Base-by-base conservation (phyloP, 2,329 filamentous ascomycete genomes). In the Kalaharituber pfeilii region DNA sequence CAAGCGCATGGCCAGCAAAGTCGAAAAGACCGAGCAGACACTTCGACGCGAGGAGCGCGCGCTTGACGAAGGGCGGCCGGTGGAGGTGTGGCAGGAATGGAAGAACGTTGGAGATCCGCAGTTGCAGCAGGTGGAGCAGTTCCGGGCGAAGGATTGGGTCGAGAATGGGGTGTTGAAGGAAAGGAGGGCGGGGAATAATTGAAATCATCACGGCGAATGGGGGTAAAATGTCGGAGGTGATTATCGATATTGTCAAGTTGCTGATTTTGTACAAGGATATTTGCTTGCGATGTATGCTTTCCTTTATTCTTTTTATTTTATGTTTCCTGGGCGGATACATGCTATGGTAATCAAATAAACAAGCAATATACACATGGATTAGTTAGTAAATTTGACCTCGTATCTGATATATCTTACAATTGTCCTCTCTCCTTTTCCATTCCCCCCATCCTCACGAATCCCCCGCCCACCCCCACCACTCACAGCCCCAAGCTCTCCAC, bases 1-100 rank as follows among this genome's bases (percentile, higher is more conserved):
- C 13, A 62, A 57, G 56, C 57, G 60, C 8, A 56, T 63, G 52
- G 56, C 58, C 4, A 50, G 27, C 9, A 62, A 62, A 49, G 57
- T 64, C 18, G 62, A 64, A 9, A 57, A 57, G 30, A 64, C 62
- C 24, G 62, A 64, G 52, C 57, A 58, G 26, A 45, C 57, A 13
- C 47, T 64, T 24, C 55, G 62, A 15, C 56, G 60, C 27, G 62
- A 63, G 50, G 59, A 61, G 52, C 51, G 57, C 22, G 59, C 61
- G 13, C 51, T 64, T 28, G 55, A 57, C 25, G 62, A 64, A 18
- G 59, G 58, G 25, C 54, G 56, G 36, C 59, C 59, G 1, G 58
- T 61, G 28, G 56, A 59, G 13, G 56, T 64, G 29, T 63, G 62
- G 62, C 61, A 61, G 53, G 57, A 58, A 36, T 49, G 55, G 5